Conservation (phyloP, 352 stramenopile genomes). For the Pythium dissotocum region DNA sequence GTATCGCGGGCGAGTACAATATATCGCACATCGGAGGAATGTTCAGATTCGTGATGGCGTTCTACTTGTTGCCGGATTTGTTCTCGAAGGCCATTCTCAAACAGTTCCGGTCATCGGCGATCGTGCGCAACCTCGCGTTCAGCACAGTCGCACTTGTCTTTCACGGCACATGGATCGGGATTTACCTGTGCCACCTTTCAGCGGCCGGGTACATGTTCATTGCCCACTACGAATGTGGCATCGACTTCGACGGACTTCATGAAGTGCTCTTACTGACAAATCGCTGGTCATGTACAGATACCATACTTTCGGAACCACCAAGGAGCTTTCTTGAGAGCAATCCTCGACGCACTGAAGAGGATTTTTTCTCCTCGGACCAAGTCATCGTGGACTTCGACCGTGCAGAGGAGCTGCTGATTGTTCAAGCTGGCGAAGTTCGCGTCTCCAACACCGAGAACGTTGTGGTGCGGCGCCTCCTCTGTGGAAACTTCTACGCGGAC, state of each 20-base stretch:
- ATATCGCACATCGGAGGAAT: slow-evolving; percentile 42
- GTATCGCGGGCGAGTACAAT: slow-evolving; percentile 32
- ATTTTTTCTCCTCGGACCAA: slow-evolving; percentile 28
- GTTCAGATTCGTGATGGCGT: slow-evolving; percentile 23
- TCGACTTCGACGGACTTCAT: background rate
- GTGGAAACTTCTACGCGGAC: slow-evolving; percentile 21
- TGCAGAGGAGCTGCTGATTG: slow-evolving; percentile 23
- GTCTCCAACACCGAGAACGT: slow-evolving; percentile 11
- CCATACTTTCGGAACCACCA: slow-evolving; percentile 22
- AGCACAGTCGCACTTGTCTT: slow-evolving; percentile 37
- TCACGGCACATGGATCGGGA: slow-evolving; percentile 41
- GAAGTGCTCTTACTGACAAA: background rate
- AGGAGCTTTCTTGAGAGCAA: slow-evolving; percentile 24
- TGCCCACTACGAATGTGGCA: slow-evolving; percentile 31
- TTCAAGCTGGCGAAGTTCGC: slow-evolving; percentile 21
- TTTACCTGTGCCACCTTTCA: slow-evolving; percentile 63
- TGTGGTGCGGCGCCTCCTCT: slow-evolving; percentile 9
- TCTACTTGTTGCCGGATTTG: slow-evolving; percentile 11
- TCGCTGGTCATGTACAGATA: slow-evolving; percentile 4
- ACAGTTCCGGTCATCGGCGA: slow-evolving; percentile 14
- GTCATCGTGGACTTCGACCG: slow-evolving; percentile 14
- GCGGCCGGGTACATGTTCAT: slow-evolving; percentile 68
- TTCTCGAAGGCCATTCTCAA: slow-evolving; percentile 29
- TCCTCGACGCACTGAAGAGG: slow-evolving; percentile 19
- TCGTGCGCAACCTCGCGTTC: slow-evolving; percentile 40